phyloP scores from a whole-genome alignment of 2,329 filamentous ascomycete genomes.

The Colletotrichum noveboracense region DNA sequence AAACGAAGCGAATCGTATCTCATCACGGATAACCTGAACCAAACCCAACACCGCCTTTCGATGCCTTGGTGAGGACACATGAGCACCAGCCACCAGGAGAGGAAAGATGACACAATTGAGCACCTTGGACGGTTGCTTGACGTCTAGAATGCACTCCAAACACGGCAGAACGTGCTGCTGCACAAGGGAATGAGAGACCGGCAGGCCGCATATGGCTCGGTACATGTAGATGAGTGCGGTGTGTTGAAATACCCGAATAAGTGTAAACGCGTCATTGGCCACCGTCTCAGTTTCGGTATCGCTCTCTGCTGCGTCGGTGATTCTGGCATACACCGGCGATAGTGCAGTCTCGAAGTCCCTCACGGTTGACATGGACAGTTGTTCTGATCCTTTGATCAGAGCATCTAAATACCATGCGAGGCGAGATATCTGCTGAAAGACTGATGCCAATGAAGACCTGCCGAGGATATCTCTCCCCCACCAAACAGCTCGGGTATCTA shows the following conservation, averaged over 20 bases:
- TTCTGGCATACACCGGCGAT: conserved; percentile 28
- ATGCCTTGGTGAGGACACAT: conserved; percentile 34
- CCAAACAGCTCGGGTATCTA: conserved; percentile 45
- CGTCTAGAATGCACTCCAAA: conserved; percentile 40
- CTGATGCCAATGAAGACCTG: conserved; percentile 36
- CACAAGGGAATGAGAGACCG: conserved; percentile 41
- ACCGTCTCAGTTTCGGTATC: conserved; percentile 22
- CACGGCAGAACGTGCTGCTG: conserved; percentile 42
- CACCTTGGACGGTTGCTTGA: conserved; percentile 38
- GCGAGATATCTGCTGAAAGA: conserved; percentile 35
- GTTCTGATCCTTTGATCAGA: background rate
- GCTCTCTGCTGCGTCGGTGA: conserved; percentile 21
- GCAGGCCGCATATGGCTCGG: conserved; percentile 43
- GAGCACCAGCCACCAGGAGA: conserved; percentile 40
- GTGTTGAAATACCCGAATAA: conserved; percentile 45
- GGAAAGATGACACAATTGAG: conserved; percentile 46
- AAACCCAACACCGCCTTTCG: conserved; percentile 25
- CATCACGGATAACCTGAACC: conserved; percentile 29
- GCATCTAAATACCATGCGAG: conserved; percentile 34
- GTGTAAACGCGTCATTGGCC: conserved; percentile 36
- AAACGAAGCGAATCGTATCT: conserved; percentile 43
- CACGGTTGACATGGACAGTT: conserved; percentile 33
- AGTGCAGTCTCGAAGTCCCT: conserved; percentile 31
- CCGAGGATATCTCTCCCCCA: conserved; percentile 43
- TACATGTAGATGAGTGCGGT: conserved; percentile 48